Conservation (phyloP, 2,329 filamentous ascomycete species). For the Ophiosphaerella korrae region DNA sequence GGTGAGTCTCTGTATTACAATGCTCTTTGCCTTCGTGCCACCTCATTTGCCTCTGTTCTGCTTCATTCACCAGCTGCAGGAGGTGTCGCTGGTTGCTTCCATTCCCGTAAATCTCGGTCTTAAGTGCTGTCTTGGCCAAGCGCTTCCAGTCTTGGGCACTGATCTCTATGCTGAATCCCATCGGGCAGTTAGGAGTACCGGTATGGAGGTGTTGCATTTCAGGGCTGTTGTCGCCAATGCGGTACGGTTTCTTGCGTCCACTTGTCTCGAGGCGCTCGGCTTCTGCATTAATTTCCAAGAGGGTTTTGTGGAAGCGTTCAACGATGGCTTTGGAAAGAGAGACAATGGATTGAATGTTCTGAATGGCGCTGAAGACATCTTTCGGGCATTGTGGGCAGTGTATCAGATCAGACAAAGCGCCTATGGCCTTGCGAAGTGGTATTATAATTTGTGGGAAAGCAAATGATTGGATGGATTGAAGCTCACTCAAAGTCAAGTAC, state of each 20-base stretch:
- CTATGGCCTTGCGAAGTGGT: conserved; percentile 50
- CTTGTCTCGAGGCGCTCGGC: conserved; percentile 35
- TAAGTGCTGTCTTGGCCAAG: conserved; percentile 53
- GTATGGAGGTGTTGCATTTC: conserved; percentile 51
- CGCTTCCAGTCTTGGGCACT: conserved; percentile 50
- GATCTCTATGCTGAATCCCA: conserved; percentile 53
- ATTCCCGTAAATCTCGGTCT: conserved; percentile 50
- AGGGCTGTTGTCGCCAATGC: conserved; percentile 50
- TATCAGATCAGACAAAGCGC: conserved; percentile 47
- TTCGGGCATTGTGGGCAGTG: conserved; percentile 51
- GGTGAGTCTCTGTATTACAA: conserved; percentile 22
- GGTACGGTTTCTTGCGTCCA: conserved; percentile 48
- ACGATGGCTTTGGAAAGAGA: conserved; percentile 50
- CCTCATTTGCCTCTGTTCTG: conserved; percentile 49
- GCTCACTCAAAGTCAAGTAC: conserved; percentile 51
- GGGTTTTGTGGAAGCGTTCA: conserved; percentile 49
- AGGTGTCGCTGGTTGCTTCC: conserved; percentile 38
- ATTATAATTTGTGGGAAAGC: conserved; percentile 52
- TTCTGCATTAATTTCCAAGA: conserved; percentile 49
- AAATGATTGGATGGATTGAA: conserved; percentile 47
- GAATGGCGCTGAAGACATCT: conserved; percentile 49
- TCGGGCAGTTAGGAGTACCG: conserved; percentile 49
- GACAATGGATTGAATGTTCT: conserved; percentile 52
- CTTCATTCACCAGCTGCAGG: conserved; percentile 42
- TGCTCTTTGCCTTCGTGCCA: conserved; percentile 45